These are phyloP conservation scores for Phytopythium kandeliae DNA, from an alignment of 352 stramenopile genomes.

Conservation along the genomic window DNA sequence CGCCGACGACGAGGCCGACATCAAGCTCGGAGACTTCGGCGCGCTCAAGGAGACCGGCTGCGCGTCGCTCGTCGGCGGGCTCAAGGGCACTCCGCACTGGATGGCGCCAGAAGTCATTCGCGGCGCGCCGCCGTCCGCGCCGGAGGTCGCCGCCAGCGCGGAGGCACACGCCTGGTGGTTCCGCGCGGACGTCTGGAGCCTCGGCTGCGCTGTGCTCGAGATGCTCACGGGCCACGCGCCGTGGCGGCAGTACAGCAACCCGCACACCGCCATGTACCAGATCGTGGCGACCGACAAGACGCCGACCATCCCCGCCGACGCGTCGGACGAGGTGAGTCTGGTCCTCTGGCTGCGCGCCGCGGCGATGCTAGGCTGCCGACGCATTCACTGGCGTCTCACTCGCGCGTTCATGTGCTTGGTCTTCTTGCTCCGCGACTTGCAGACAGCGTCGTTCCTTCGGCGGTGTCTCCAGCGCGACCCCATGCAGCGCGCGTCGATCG, in stretches of 20 bases:
- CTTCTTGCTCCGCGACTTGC: background rate
- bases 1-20: constrained; percentile 9
- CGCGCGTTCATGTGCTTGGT: background rate
- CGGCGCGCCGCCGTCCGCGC: constrained; percentile 24
- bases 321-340: constrained; percentile 40
- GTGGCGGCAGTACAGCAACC: constrained; percentile 86
- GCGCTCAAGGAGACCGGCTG: constrained; percentile 69
- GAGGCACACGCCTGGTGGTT: constrained; percentile 58
- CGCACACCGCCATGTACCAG: constrained; percentile 89
- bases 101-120: constrained; percentile 91
- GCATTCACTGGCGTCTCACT: background rate
- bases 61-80: constrained; percentile 56
- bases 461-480: constrained; percentile 64
- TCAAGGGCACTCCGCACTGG: constrained; percentile 90
- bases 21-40: constrained; percentile 81
- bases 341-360: too few species aligned
- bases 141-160: constrained; percentile 1
- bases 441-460: constrained; percentile 54
- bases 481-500: constrained; percentile 73
- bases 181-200: constrained; percentile 90
- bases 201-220: constrained; percentile 90
- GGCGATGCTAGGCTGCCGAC: too few species aligned
- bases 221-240: constrained; percentile 91
- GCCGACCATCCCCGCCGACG: constrained; percentile 49
- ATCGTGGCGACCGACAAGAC: constrained; percentile 74